Evolutionary conservation across 2,329 filamentous ascomycete genomes (phyloP), one percentile per base, ranked within the genome.

Genomic region (Hymenoscyphus repandus): DNA sequence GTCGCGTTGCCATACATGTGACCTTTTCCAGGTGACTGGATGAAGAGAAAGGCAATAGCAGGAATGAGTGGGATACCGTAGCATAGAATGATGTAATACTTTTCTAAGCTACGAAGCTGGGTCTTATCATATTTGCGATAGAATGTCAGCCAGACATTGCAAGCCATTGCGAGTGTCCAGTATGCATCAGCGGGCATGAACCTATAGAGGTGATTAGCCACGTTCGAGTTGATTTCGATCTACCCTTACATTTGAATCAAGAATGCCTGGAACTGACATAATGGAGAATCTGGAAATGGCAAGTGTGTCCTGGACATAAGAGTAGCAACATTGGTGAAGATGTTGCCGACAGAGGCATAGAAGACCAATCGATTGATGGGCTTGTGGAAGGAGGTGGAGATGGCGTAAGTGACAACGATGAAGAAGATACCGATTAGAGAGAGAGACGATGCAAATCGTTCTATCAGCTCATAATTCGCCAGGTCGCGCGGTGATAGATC

Each of bases 351-450:
- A 0, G 86, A 86, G 6, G 89, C 88, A 66, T 86, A 93, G 67
- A 95, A 92, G 9, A 92, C 83, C 0, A 95, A 75, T 15, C 89
- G 78, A 64, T 93, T 93, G 70, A 93, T 90, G n/a, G 88, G 86
- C 64, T 90, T 92, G 62, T 87, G 86, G 65, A 93, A 93, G 5
- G 77, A 76, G 13, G 74, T 76, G 2, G 53, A 58, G 11, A 32
- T 11, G 9, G 57, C 11, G 63, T 91, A 93, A 2, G 86, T 90
- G 49, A 73, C 60, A 48, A 92, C 81, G 62, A 90, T 86, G 65
- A 91, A 81, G 31, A 83, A 59, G 39, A 83, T 87, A 50, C 86
- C 88, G 1, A 85, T 46, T 0, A 93, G 67, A 1, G 88, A 92
- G 39, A 91, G 68, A 6, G 83, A 75, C 0, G 88, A 91, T 62